Percentiles rank a stretch among this genome's conserved stretches.
Conservation (phyloP, 2,329 filamentous ascomycete genomes). For the Penicillium nordicum region DNA sequence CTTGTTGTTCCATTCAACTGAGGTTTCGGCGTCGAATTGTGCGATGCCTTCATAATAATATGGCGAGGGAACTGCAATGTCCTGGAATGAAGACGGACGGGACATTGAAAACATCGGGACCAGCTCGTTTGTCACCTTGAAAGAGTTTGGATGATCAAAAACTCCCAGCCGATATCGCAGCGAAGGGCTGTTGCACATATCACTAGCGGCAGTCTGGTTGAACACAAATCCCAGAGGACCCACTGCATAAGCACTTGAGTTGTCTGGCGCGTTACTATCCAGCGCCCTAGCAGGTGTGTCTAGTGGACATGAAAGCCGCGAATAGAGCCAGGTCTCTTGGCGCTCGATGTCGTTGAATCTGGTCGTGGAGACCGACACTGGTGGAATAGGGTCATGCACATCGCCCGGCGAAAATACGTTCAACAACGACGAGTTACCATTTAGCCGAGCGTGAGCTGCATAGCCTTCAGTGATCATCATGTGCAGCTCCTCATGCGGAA, state of each 20-base stretch:
- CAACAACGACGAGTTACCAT: background rate
- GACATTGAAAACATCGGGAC: slow-evolving; percentile 14
- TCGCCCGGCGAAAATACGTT: background rate
- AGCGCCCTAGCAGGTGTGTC: slow-evolving; percentile 11
- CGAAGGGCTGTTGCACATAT: slow-evolving; percentile 12
- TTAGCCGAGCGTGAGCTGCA: slow-evolving; percentile 8
- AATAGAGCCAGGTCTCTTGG: slow-evolving; percentile 16
- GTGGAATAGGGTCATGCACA: background rate
- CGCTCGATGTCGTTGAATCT: slow-evolving; percentile 9
- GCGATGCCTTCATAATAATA: slow-evolving; percentile 9
- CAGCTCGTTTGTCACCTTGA: slow-evolving; percentile 11
- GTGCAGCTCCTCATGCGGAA: slow-evolving; percentile 70
- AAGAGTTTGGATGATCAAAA: slow-evolving; percentile 10
- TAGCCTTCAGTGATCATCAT: slow-evolving; percentile 53
- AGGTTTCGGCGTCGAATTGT: background rate
- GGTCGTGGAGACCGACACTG: background rate
- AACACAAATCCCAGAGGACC: slow-evolving; percentile 9
- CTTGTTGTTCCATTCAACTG: slow-evolving; percentile 47
- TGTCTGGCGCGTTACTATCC: slow-evolving; percentile 1
- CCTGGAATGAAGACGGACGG: slow-evolving; percentile 13
- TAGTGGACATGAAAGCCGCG: slow-evolving; percentile 11
- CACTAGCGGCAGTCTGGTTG: slow-evolving; percentile 10
- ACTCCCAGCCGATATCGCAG: slow-evolving; percentile 8
- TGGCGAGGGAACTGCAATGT: slow-evolving; percentile 14
- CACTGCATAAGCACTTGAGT: background rate